phyloP scores from a whole-genome alignment of 164 flowering plant genomes.

The grape (Vitis vinifera) region DNA sequence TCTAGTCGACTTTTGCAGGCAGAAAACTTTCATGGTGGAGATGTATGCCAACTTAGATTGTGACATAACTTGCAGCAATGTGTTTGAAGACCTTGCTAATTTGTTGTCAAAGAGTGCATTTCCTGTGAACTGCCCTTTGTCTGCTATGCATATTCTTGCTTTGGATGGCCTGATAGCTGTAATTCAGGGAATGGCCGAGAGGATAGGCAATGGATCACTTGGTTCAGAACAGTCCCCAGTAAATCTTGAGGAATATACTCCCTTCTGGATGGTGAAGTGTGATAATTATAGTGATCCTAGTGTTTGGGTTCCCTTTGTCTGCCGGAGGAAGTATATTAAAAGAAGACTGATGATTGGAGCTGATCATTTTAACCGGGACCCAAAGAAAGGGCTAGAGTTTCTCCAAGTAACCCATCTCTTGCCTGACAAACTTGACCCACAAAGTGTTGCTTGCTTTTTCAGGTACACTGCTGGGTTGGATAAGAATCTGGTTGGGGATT shows the following conservation, averaged over 20 bases:
- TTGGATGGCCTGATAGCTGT: constrained; percentile 63
- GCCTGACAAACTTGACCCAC: constrained; percentile 63
- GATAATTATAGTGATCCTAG: constrained; percentile 45
- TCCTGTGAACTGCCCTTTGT: constrained; percentile 61
- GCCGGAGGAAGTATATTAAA: constrained; percentile 53
- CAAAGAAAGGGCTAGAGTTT: constrained; percentile 65
- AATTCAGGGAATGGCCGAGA: constrained; percentile 61
- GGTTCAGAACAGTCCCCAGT: constrained; percentile 31
- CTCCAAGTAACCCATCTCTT: constrained; percentile 56
- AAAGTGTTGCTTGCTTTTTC: constrained; percentile 67
- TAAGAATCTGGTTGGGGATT: constrained; percentile 70
- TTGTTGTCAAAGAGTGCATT: constrained; percentile 63
- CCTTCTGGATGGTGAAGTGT: constrained; percentile 62
- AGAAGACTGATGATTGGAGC: constrained; percentile 61
- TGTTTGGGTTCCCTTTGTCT: constrained; percentile 60
- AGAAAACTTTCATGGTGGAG: constrained; percentile 50
- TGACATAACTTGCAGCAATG: constrained; percentile 61
- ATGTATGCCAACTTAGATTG: constrained; percentile 69
- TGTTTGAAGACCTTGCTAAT: constrained; percentile 65
- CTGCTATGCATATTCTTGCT: constrained; percentile 63
- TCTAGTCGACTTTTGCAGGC: constrained; percentile 67
- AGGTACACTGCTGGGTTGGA: constrained; percentile 60
- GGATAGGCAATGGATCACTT: constrained; percentile 41
- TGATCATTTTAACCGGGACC: constrained; percentile 71
- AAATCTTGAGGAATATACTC: constrained; percentile 41